Evolutionary conservation across 495 filamentous ascomycete species (phyloP), one percentile per base, ranked within the genome.

Genomic region (Lepraria neglecta): DNA sequence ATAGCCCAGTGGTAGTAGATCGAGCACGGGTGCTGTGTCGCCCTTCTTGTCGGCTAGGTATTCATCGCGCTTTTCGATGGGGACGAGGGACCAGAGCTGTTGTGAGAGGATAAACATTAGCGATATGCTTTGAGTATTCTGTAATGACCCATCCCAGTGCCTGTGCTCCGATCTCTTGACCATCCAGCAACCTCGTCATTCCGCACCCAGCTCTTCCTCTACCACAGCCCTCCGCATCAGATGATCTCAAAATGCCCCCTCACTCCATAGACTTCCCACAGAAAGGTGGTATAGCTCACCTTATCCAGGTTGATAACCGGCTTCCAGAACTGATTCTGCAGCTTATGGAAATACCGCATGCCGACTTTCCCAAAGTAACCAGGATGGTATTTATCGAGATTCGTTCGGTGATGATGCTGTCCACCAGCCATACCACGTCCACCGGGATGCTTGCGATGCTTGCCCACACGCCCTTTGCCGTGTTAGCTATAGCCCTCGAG

Each of bases 331-430:
- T 90, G 86, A 80, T 90, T 90, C 68, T 83, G 79, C 72, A 85
- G 83, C 80, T 89, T 90, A 82, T 95, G 91, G 87, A 95, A 82
- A 82, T 94, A 91, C 66, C 91, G 80, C 91, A 95, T 96, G 81
- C 91, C 91, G 64, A 96, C 91, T 81, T 96, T 96, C 77, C 91
- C 91, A 78, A 95, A 96, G 87, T 95, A 95, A 87, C 89, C 90
- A 21, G 88, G 88, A 78, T 92, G 89, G 86, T 88, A 92, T 78
- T 94, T 94, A 79, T 95, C 90, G 69, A 95, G 78, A 80, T 95
- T 96, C 69, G 90, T 96, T 65, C 88, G 79, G 84, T 94, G 90
- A 81, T 96, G 91, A 80, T 96, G 91, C 79, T 88, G 85, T 82
- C 91, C 91, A 90, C 91, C 91, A 75, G 91, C 91, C 80, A 95